Percentiles rank a stretch among this genome's conserved stretches.
Evolutionary conservation across 352 stramenopile genomes (phyloP).

Genomic region (Pythium scleroteichum): DNA sequence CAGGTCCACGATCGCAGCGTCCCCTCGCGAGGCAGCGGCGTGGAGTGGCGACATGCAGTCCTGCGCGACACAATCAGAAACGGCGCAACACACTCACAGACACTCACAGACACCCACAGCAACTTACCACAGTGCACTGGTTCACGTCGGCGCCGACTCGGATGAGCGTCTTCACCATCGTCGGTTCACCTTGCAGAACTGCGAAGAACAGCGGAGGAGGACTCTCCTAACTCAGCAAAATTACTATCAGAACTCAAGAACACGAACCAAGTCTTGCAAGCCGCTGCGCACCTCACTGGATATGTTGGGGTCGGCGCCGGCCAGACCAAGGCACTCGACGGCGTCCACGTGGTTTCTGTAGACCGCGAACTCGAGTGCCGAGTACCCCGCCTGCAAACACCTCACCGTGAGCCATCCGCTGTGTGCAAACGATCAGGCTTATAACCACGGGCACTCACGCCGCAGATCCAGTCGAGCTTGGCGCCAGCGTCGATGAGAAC

Average conservation of each 20-base stretch:
- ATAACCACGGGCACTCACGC: background rate
- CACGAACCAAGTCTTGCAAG: background rate
- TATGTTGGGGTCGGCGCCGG: background rate
- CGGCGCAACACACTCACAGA: too few relatives aligned
- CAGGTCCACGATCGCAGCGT: background rate
- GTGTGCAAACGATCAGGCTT: background rate
- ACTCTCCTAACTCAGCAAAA: background rate
- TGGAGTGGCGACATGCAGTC: background rate
- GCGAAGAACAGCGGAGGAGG: constrained; percentile 6
- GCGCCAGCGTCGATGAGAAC: background rate
- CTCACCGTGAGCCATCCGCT: background rate
- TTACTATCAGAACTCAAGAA: background rate
- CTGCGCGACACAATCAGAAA: background rate
- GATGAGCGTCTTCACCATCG: background rate
- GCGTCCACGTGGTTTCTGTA: background rate
- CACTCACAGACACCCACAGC: too few relatives aligned
- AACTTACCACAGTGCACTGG: background rate
- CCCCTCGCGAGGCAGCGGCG: background rate
- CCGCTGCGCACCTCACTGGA: background rate
- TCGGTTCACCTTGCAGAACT: background rate
- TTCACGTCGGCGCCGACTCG: constrained; percentile 1
- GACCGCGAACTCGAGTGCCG: constrained; percentile 4
- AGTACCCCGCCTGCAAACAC: background rate
- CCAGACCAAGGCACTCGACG: background rate
- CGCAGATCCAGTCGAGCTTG: background rate